Evolutionary conservation across 164 flowering plant species (phyloP), one percentile per base, ranked within the genome.

Genomic region (Vitis riparia): DNA sequence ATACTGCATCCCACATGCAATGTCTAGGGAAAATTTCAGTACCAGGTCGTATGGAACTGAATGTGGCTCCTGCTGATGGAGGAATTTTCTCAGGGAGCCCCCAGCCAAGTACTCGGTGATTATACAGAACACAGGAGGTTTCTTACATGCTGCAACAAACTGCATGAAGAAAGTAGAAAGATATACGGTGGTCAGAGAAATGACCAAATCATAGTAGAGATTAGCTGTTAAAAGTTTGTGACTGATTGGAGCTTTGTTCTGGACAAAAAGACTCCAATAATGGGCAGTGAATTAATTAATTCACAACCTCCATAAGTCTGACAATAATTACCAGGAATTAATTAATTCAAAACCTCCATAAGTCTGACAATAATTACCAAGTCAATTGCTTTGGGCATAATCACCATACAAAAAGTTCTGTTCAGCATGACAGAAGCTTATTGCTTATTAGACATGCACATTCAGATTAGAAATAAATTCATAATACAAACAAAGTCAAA

Each of bases 71-170:
- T 87, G 98, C 76, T 88, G 94, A 74, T 93, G 99, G 50, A 95
- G 92, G 65, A 71, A 95, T 66, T 82, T 88, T 67, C 86, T 84
- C 68, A 95, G 75, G 14, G 96, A 93, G 11, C 98, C 98, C 66
- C 98, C 99, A 29, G 92, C 84, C 81, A 91, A 68, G 68, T 93
- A 93, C 83, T 95, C 98, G 0, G 93, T 93, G 74, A 95, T 92
- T 62, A 95, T 93, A 72, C 99, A 95, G 76, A 90, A 95, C 9
- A 95, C 97, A 8, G 99, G 99, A 48, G 98, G 91, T 73, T 90
- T 93, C 84, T 95, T 95, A 71, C 98, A 95, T 65, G 98, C 99
- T 76, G 88, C 98, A 68, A 95, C 80, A 75, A 95, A 95, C 99
- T 95, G 88, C 78, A 79, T 11, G 48, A 68, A 27, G 67, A 59